Evolutionary conservation across 2,329 filamentous ascomycete genomes (phyloP), one percentile per base, ranked within the genome.

Genomic region (Cladophialophora carrionii): DNA sequence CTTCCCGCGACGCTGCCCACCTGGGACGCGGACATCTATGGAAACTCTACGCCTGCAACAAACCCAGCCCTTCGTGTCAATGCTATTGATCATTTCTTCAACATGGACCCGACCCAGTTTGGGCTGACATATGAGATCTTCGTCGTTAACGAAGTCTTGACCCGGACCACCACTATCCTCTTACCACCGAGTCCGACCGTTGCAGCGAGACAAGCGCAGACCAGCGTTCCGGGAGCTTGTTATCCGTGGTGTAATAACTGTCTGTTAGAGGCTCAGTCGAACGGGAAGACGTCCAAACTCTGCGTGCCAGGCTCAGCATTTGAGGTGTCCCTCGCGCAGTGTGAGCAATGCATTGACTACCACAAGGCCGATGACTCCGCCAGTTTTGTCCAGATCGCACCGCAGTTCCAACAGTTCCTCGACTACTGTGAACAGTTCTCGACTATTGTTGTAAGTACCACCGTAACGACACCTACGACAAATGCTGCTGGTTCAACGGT

Each of bases 111-210:
- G 0, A 74, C 79, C 1, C 80, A 80, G 0, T 91, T 90, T 64
- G 88, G 87, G 4, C 77, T 90, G 17, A 83, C 80, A 57, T 88
- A 85, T 64, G 83, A 83, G 49, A 87, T 90, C 20, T 90, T 89
- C 66, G 79, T 81, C 22, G 76, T 80, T 26, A 46, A 68, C 22
- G 72, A 82, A 4, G 70, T 78, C 0, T 71, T 80, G 10, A 80
- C 76, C 0, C 85, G 83, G 1, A 76, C 81, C 37, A 68, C 68
- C 57, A 80, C 79, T 0, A 87, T 84, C 0, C 64, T 73, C 0
- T 63, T 68, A 2, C 57, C 71, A 20, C 66, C 66, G 9, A 63
- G 61, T n/a, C 69, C 71, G 2, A 65, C 66, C 20, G 62, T 63
- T 10, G 67, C 68, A 0, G 54, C 66, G 76, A 41, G 69, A 69